phyloP scores from a whole-genome alignment of 495 filamentous ascomycete genomes.

The Penicillium malachiteum region DNA sequence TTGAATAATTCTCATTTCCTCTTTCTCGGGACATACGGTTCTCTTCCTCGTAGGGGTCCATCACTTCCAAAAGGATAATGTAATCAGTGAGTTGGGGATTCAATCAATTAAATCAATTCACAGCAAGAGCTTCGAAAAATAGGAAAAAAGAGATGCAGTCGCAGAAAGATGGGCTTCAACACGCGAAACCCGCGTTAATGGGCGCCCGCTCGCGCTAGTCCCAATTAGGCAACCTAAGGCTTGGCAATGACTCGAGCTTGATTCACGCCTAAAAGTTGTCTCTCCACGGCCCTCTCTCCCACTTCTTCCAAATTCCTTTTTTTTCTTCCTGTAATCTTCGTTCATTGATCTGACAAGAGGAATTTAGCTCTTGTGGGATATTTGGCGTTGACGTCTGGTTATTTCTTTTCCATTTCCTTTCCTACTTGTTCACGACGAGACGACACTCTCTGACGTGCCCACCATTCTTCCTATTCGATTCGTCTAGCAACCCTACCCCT shows the following conservation, averaged over 20 bases:
- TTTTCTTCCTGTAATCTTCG: neutral
- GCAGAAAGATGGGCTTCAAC: constrained; percentile 19
- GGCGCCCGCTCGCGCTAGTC: constrained; percentile 26
- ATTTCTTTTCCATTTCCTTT: neutral
- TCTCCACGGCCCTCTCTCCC: constrained; percentile 11
- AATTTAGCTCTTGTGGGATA: neutral
- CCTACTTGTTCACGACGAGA: constrained; percentile 1
- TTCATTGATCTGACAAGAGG: neutral
- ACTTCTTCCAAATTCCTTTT: neutral
- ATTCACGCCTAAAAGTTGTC: constrained; percentile 5
- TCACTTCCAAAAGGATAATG: constrained; percentile 11
- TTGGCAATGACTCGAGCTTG: constrained; percentile 29
- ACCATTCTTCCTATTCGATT: neutral
- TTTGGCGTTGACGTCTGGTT: neutral
- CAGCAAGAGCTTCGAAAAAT: neutral
- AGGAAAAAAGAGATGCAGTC: neutral
- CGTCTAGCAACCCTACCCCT: too few relatives aligned
- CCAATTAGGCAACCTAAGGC: constrained; percentile 11
- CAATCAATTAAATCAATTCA: too few relatives aligned
- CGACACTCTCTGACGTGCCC: neutral
- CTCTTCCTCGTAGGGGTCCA: constrained; percentile 46
- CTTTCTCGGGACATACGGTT: constrained; percentile 14
- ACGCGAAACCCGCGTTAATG: constrained; percentile 41
- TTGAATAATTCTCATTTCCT: constrained; percentile 13
- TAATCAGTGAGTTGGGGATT: neutral